Evolutionary conservation across 345 rosid genomes (phyloP).

Genomic region (Durio zibethinus): DNA sequence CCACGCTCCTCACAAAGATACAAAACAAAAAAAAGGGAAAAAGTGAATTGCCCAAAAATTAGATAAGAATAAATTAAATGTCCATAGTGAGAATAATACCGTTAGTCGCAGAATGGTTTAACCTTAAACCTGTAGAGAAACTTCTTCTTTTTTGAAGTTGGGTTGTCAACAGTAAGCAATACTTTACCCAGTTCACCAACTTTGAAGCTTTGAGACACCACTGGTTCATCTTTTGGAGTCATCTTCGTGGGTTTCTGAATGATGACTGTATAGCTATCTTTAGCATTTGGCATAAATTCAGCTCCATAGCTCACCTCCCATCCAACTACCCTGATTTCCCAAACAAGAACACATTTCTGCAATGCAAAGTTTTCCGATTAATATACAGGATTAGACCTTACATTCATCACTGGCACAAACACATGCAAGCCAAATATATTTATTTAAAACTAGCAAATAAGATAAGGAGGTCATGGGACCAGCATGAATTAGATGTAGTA

Average conservation of each 20-base stretch:
- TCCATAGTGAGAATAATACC: slow-evolving; percentile 17
- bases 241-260: slow-evolving; percentile 72
- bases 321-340: slow-evolving; percentile 89
- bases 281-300: slow-evolving; percentile 71
- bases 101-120: slow-evolving; percentile 47
- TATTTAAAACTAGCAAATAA: background rate
- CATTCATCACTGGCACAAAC: background rate
- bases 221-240: slow-evolving; percentile 63
- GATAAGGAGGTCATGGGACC: background rate
- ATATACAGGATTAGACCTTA: background rate
- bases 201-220: slow-evolving; percentile 61
- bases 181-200: slow-evolving; percentile 71
- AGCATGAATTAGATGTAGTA: background rate
- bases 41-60: slow-evolving; percentile 7
- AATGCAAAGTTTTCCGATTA: background rate
- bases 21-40: background rate
- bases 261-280: slow-evolving; percentile 62
- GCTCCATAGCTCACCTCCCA: slow-evolving; percentile 89
- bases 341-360: slow-evolving; percentile 75
- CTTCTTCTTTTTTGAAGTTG: slow-evolving; percentile 85
- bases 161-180: slow-evolving; percentile 72
- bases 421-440: background rate
- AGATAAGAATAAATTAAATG: slow-evolving; percentile 20
- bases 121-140: slow-evolving; percentile 88
- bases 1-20: slow-evolving; percentile 1